Evolutionary conservation across 345 rosid genomes (phyloP).

Genomic region (Microthlaspi erraticum): DNA sequence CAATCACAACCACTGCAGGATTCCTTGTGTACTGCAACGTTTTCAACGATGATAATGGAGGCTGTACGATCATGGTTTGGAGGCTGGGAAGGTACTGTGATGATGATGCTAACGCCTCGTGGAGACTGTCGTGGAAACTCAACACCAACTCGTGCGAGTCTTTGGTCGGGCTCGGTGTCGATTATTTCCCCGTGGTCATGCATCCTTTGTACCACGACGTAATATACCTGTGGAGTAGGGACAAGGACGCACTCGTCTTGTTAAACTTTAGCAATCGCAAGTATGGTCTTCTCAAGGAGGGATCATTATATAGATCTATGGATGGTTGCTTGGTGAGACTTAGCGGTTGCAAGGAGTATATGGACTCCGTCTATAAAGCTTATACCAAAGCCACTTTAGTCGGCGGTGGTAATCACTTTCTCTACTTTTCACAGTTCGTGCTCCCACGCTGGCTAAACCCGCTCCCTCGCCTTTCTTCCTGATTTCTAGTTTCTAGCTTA

Average conservation of each 20-base stretch:
- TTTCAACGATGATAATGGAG: background rate
- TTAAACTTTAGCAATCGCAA: background rate
- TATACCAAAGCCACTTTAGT: too few relatives aligned
- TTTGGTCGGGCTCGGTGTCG: background rate
- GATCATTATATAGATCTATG: background rate
- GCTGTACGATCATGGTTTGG: background rate
- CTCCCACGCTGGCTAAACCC: conserved; percentile 2
- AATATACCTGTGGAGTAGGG: background rate
- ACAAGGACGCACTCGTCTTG: background rate
- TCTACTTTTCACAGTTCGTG: conserved; percentile 10
- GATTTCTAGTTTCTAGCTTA: background rate
- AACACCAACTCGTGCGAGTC: background rate
- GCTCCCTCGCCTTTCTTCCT: background rate
- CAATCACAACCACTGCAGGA: conserved; percentile 1
- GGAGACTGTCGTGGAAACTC: background rate
- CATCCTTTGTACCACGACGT: conserved; percentile 4
- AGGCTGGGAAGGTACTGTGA: background rate
- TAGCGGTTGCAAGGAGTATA: conserved; percentile 9
- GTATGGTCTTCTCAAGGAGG: conserved; percentile 1
- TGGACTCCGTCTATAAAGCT: background rate
- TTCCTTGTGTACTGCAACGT: conserved; percentile 2
- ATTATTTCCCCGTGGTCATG: conserved; percentile 11
- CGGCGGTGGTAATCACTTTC: background rate
- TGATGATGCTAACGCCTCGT: background rate
- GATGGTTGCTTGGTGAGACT: conserved; percentile 2